phyloP scores from a whole-genome alignment of 2,329 filamentous ascomycete genomes.

The Trichoderma polysporum region DNA sequence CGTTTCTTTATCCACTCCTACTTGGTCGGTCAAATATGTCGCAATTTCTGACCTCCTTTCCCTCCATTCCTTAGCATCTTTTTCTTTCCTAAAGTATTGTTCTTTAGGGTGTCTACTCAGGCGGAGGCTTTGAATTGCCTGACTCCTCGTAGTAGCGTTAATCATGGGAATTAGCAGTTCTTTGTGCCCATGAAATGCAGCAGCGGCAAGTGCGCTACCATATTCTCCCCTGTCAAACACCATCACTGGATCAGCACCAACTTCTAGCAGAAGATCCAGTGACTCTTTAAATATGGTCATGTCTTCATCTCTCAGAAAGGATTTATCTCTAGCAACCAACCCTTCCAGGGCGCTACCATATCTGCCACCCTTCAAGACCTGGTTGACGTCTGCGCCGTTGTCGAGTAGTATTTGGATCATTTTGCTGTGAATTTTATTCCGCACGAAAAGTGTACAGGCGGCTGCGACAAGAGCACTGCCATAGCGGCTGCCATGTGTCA shows the following conservation, averaged over 20 bases:
- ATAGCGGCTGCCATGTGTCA: neutral
- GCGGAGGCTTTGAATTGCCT: neutral
- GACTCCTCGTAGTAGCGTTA: neutral
- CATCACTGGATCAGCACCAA: neutral
- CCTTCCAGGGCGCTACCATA: slow-evolving; percentile 4
- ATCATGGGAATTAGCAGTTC: neutral
- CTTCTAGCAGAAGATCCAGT: neutral
- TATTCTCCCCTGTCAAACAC: neutral
- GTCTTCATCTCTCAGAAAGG: fast-evolving
- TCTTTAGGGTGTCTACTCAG: neutral
- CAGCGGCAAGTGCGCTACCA: slow-evolving; percentile 16
- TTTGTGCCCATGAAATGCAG: neutral
- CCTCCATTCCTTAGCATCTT: neutral
- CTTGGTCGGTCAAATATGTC: neutral
- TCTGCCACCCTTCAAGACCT: neutral
- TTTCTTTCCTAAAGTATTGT: neutral
- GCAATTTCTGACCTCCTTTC: neutral
- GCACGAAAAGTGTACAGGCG: neutral
- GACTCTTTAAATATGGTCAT: neutral
- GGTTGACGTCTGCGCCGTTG: neutral
- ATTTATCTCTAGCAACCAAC: too few species aligned
- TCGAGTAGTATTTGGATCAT: neutral
- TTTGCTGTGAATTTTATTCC: neutral
- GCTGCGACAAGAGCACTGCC: slow-evolving; percentile 1
- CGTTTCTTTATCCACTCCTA: slow-evolving; percentile 5